Conservation (phyloP, 2,329 filamentous ascomycete genomes). For the Stachybotrys chartarum region DNA sequence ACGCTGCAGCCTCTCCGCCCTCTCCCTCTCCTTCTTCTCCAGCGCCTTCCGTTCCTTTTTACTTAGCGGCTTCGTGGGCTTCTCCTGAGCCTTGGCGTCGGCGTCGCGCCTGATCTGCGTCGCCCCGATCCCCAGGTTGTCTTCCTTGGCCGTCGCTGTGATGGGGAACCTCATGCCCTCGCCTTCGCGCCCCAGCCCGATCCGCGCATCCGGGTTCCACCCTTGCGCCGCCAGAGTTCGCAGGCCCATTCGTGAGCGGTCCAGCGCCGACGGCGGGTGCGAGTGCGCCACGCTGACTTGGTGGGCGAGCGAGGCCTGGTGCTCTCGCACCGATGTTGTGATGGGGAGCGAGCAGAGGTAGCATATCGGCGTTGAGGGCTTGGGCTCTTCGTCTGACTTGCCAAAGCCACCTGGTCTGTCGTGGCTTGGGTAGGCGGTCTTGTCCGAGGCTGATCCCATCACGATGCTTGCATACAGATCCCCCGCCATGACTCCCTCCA, state of each 20-base stretch:
- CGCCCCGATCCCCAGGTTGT: conserved; percentile 67
- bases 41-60: conserved; percentile 62
- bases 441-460: conserved; percentile 31
- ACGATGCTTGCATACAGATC: conserved; percentile 64
- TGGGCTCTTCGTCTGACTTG: background rate
- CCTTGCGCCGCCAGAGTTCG: conserved; percentile 59
- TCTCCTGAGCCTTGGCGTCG: conserved; percentile 28
- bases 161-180: conserved; percentile 72
- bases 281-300: conserved; percentile 64
- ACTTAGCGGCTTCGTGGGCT: conserved; percentile 45
- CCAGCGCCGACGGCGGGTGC: conserved; percentile 64
- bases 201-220: conserved; percentile 67
- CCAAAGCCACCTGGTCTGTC: no score
- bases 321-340: conserved; percentile 26
- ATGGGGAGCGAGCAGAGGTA: conserved; percentile 28
- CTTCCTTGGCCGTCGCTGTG: conserved; percentile 63
- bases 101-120: conserved; percentile 14
- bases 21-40: conserved; percentile 55
- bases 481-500: conserved; percentile 28
- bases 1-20: conserved; percentile 55
- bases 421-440: background rate
- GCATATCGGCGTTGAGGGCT: conserved; percentile 16
- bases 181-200: conserved; percentile 63
- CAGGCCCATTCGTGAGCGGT: conserved; percentile 64
- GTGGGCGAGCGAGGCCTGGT: conserved; percentile 60